Base-by-base conservation (phyloP, 768 basidiomycete genomes). In the Daedaleopsis nitida region DNA sequence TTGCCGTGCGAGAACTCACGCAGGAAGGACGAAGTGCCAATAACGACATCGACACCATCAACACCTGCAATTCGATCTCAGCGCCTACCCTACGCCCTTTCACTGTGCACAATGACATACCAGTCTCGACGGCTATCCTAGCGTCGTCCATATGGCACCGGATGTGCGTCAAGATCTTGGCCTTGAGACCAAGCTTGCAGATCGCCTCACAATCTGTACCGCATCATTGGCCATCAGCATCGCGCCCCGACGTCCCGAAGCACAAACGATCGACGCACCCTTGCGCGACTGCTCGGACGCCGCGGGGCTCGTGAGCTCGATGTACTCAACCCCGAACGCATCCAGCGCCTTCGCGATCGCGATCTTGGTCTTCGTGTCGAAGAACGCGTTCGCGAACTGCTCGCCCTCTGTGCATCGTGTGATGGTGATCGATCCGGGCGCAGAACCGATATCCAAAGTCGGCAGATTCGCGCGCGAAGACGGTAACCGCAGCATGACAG, bases 121-220 rank as follows among this genome's bases (percentile, higher is more conserved):
- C 96, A 65, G 97, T 98, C 80, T 98, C 96, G 55, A 98, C 96
- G 39, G 97, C 97, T 70, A 98, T 94, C 55, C 92, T 86, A 13
- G 97, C 97, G 78, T 99, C 97, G 71, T 98, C 96, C 97, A 99
- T 98, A 75, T 99, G 97, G 76, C 97, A 99, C 49, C 97, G 88
- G 68, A 99, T 98, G 80, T 99, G 97, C 7, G 97, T 99, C 64
- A 98, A 85, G 76, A 98, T 95, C 84, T 96, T 97, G 71, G 88
- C 83, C 81, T 92, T 94, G 76, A 98, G 82, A 2, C 96, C 95
- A 67, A 98, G 92, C 83, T 94, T 96, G 88, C 97, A 99, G 77
- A 99, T 99, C 49, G 93, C 92, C 80, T 96, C 94, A 79, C 97
- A 99, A 72, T 98, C 96, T 34, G 80, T 73, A 34, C 49, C 24